Conservation (phyloP, 208 protist genomes). For the Crithidia mellificae region DNA sequence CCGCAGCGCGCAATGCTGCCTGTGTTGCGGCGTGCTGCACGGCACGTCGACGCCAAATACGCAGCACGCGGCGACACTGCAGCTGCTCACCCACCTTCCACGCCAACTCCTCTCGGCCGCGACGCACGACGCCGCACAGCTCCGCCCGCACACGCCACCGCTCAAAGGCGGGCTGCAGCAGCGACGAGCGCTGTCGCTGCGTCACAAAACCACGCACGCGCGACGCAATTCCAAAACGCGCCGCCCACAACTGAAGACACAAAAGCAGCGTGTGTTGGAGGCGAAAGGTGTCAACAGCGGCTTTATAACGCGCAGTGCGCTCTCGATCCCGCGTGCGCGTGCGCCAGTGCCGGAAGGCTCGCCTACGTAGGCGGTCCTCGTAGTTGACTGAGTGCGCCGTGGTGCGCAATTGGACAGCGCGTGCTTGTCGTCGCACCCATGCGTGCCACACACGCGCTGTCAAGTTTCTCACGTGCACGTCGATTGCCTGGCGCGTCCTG, state of each 20-base stretch:
- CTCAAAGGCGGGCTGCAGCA: conserved; percentile 17
- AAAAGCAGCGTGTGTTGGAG: not conserved
- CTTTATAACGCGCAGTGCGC: conserved; percentile 9
- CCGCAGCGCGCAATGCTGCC: not conserved
- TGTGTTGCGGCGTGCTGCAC: conserved; percentile 1
- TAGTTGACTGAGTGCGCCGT: not conserved
- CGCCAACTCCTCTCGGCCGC: conserved; percentile 24
- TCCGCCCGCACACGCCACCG: conserved; percentile 21
- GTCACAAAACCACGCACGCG: conserved; percentile 1
- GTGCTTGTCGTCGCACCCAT: not conserved
- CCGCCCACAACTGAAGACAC: conserved; percentile 14
- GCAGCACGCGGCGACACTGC: conserved; percentile 13
- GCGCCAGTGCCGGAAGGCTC: not conserved
- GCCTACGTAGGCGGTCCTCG: not conserved
- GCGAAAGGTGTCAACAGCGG: not conserved
- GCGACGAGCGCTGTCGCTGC: not conserved
- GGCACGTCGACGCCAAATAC: conserved; percentile 30
- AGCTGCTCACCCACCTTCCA: conserved; percentile 25
- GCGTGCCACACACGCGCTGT: conserved; percentile 5
- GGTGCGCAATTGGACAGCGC: not conserved
- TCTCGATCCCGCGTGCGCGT: not conserved
- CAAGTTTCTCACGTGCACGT: not conserved
- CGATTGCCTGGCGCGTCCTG: not conserved
- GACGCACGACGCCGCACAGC: conserved; percentile 21
- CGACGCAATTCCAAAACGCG: conserved; percentile 7